Evolutionary conservation across 805 yeast genomes (phyloP).

Genomic region (Saturnispora besseyi): DNA sequence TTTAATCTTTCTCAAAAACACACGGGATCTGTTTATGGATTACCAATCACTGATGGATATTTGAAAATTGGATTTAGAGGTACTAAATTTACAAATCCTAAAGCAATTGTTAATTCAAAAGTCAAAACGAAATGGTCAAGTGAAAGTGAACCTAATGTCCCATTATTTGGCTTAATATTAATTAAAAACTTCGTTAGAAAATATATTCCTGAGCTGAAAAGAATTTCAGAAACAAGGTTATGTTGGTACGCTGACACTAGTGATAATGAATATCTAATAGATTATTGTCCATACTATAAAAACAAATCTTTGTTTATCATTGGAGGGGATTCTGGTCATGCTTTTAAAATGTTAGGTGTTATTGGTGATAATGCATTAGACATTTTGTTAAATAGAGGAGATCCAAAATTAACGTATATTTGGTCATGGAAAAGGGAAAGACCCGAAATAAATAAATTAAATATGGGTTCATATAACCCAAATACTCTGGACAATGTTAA

Average conservation of each 20-base stretch:
- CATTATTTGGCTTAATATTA: constrained; percentile 21
- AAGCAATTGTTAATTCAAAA: constrained; percentile 15
- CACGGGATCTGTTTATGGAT: constrained; percentile 27
- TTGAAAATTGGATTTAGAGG: constrained; percentile 27
- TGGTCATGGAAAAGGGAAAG: constrained; percentile 24
- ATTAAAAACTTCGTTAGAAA: constrained; percentile 22
- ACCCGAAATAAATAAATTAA: constrained; percentile 17
- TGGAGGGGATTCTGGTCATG: constrained; percentile 34
- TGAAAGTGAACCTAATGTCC: constrained; percentile 20
- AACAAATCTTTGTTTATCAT: constrained; percentile 26
- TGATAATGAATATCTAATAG: constrained; percentile 29
- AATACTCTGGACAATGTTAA: constrained; percentile 19
- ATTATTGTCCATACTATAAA: constrained; percentile 25
- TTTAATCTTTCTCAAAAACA: constrained; percentile 24
- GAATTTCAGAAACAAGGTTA: constrained; percentile 19
- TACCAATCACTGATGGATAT: constrained; percentile 23
- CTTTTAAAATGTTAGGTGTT: constrained; percentile 30
- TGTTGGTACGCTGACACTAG: constrained; percentile 32
- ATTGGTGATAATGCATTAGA: constrained; percentile 24
- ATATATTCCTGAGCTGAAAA: constrained; percentile 22
- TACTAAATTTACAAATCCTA: constrained; percentile 26
- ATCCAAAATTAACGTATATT: constrained; percentile 14
- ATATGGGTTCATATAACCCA: constrained; percentile 21
- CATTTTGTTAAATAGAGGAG: constrained; percentile 13
- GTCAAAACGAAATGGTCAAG: constrained; percentile 23